Conservation (phyloP, 202 grass and related monocot genomes). For the Carex sylvatica region DNA sequence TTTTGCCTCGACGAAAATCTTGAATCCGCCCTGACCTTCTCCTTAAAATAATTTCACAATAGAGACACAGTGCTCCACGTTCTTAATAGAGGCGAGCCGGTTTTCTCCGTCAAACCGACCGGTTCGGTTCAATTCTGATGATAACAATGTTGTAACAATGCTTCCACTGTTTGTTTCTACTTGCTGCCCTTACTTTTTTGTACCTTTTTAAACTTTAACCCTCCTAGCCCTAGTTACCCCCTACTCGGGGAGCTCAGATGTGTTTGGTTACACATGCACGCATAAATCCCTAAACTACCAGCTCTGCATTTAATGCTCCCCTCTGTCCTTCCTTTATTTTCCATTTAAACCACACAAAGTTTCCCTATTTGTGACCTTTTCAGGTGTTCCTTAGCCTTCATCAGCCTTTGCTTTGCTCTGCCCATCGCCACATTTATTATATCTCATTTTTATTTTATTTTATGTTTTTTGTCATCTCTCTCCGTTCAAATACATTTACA, state of each 20-base stretch:
- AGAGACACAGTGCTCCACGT: no score
- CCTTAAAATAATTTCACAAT: no score
- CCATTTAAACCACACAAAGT: conserved; percentile 22
- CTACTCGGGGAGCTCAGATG: not conserved
- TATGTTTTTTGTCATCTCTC: not conserved
- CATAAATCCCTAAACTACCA: conserved; percentile 31
- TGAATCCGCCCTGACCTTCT: no score
- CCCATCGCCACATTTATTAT: conserved; percentile 3
- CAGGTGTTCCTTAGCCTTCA: conserved; percentile 26
- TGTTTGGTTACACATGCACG: conserved; percentile 34
- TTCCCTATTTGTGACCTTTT: conserved; percentile 25
- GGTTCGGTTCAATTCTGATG: no score
- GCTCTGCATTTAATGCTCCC: conserved; percentile 7
- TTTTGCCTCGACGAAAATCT: no score
- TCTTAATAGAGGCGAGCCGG: no score
- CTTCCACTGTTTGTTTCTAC: conserved; percentile 22
- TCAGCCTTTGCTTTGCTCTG: conserved; percentile 12
- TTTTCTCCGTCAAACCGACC: no score
- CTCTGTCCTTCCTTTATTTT: conserved; percentile 23
- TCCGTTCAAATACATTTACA: not conserved
- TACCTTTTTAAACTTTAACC: conserved; percentile 22
- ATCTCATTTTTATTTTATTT: not conserved
- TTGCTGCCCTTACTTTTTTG: conserved; percentile 12
- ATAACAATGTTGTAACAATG: no score
- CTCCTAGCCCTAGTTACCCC: conserved; percentile 7